These are phyloP conservation scores for Lentinula sp. DNA, from an alignment of 768 basidiomycete species.

Conservation along the genomic window DNA sequence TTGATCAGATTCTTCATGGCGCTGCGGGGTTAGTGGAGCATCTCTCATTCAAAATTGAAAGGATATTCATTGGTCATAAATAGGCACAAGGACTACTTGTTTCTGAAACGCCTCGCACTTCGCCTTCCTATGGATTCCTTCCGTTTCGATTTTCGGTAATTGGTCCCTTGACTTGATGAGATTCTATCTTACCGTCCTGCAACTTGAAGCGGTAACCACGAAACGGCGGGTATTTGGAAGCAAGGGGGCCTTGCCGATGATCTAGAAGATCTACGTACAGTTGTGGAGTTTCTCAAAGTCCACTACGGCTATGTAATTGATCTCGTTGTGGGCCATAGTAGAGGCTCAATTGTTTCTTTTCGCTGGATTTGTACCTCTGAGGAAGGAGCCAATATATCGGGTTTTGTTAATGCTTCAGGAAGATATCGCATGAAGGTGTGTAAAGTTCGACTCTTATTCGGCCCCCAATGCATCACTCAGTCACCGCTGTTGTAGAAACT, in stretches of 20 bases:
- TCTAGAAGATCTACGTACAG: conserved; percentile 57
- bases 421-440: conserved; percentile 76
- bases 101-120: conserved; percentile 64
- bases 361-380: conserved; percentile 63
- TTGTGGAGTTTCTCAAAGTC: conserved; percentile 54
- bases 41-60: background rate
- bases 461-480: background rate
- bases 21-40: conserved; percentile 56
- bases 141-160: conserved; percentile 82
- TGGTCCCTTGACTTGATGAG: background rate
- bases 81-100: conserved; percentile 85
- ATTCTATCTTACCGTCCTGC: background rate
- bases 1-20: conserved; percentile 66
- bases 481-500: conserved; percentile 27
- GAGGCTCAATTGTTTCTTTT: conserved; percentile 63
- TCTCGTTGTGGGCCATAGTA: conserved; percentile 72
- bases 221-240: conserved; percentile 63
- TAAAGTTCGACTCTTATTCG: conserved; percentile 8
- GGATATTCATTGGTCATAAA: background rate
- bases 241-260: conserved; percentile 57
- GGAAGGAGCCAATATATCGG: conserved; percentile 48
- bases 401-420: conserved; percentile 69
- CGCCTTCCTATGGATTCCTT: conserved; percentile 73
- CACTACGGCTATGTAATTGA: conserved; percentile 64
- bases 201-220: conserved; percentile 61